Percentiles rank a stretch among this genome's conserved stretches.
Conservation (phyloP, 2,329 filamentous ascomycete genomes). For the Neocucurbitaria cava region DNA sequence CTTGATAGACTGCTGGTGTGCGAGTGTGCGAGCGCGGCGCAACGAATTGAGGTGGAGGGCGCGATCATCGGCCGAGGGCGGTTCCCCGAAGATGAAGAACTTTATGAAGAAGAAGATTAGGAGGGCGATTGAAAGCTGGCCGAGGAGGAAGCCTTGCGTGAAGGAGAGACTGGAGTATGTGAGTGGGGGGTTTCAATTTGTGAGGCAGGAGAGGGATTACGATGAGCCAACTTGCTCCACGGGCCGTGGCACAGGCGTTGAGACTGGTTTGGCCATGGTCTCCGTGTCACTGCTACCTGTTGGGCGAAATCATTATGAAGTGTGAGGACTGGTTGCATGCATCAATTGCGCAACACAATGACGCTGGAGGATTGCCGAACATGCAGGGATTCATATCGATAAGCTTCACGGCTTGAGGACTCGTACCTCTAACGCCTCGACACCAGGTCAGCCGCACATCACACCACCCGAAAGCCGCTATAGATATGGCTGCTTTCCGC, state of each 20-base stretch:
- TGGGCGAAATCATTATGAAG: constrained; percentile 8
- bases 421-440: neutral
- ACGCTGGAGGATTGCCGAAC: constrained; percentile 3
- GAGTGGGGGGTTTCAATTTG: constrained; percentile 32
- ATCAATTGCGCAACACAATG: constrained; percentile 7
- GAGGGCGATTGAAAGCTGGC: constrained; percentile 90
- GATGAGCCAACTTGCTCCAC: constrained; percentile 25
- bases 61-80: constrained; percentile 81
- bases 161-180: constrained; percentile 74
- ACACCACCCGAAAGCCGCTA: neutral
- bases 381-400: constrained; percentile 16
- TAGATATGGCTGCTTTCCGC: constrained; percentile 21
- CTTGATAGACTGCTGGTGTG: constrained; percentile 60
- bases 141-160: constrained; percentile 90
- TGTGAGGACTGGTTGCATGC: neutral
- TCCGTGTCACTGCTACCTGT: constrained; percentile 7
- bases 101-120: constrained; percentile 96
- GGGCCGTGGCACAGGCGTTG: constrained; percentile 22
- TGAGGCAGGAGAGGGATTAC: constrained; percentile 1
- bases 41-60: constrained; percentile 78
- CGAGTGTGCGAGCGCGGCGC: constrained; percentile 74
- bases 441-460: neutral
- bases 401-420: no score
- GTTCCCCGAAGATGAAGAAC: constrained; percentile 99
- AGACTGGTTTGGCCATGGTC: constrained; percentile 23